These are phyloP conservation scores for Nakazawaea wickerhamii DNA, from an alignment of 805 yeast species.

Conservation along the genomic window DNA sequence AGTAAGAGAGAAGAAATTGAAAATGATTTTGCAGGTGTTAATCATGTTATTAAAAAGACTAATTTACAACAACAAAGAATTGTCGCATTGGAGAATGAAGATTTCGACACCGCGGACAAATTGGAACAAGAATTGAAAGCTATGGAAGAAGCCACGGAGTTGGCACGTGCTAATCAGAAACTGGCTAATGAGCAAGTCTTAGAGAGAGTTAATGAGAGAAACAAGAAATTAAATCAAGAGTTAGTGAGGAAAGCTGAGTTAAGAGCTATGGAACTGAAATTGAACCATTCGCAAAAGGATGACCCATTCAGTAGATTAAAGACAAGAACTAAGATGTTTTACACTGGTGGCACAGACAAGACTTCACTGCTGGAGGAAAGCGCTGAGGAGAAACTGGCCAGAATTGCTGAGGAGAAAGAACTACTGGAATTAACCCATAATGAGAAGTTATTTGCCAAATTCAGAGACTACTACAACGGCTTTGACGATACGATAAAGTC, in stretches of 20 bases:
- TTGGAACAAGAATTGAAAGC: slow-evolving; percentile 43
- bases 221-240: slow-evolving; percentile 74
- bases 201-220: slow-evolving; percentile 76
- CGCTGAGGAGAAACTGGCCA: slow-evolving; percentile 2
- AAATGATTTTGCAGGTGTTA: slow-evolving; percentile 54
- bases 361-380: not conserved
- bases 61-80: slow-evolving; percentile 67
- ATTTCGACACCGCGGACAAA: slow-evolving; percentile 36
- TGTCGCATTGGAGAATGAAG: slow-evolving; percentile 61
- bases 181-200: slow-evolving; percentile 36
- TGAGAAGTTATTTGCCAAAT: slow-evolving; percentile 4
- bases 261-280: slow-evolving; percentile 45
- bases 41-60: slow-evolving; percentile 72
- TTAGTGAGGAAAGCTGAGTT: slow-evolving; percentile 77
- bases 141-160: slow-evolving; percentile 24
- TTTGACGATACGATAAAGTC: slow-evolving; percentile 5
- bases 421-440: not conserved
- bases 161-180: slow-evolving; percentile 20
- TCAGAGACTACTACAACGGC: slow-evolving; percentile 11
- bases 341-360: slow-evolving; percentile 35
- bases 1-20: slow-evolving; percentile 61
- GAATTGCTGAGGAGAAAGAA: slow-evolving; percentile 4
- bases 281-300: slow-evolving; percentile 42
- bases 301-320: slow-evolving; percentile 90
- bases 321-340: slow-evolving; percentile 82